A percentile compares a stretch with the other conserved stretches of the same genome.
These are phyloP conservation scores for Xerocomellus dryophilus DNA, from an alignment of 768 basidiomycete species.

Conservation along the genomic window DNA sequence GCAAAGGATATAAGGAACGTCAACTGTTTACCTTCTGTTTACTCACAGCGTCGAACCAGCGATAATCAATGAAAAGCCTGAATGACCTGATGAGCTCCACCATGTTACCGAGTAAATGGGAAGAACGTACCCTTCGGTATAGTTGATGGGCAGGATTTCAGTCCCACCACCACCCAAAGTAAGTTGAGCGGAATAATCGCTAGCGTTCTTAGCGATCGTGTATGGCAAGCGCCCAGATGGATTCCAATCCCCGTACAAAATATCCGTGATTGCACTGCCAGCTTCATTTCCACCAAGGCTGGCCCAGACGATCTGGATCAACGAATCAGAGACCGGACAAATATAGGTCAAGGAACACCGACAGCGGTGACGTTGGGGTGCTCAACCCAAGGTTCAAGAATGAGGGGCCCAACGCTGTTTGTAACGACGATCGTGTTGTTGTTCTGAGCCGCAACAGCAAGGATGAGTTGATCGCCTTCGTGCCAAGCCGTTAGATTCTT, in stretches of 20 bases:
- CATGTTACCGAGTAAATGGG: too few species aligned
- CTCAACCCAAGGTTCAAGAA: constrained; percentile 66
- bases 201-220: constrained; percentile 60
- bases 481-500: constrained; percentile 41
- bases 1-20: neutral
- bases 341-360: constrained; percentile 37
- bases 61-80: constrained; percentile 67
- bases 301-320: constrained; percentile 43
- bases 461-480: constrained; percentile 39
- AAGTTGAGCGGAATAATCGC: constrained; percentile 51
- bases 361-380: constrained; percentile 72
- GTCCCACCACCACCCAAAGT: constrained; percentile 22
- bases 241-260: constrained; percentile 74
- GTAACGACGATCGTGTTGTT: constrained; percentile 79
- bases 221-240: constrained; percentile 72
- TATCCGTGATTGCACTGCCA: constrained; percentile 72
- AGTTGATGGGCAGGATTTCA: constrained; percentile 50
- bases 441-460: constrained; percentile 60
- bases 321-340: constrained; percentile 10
- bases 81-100: neutral
- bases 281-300: constrained; percentile 71
- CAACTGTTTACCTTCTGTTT: neutral
- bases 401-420: constrained; percentile 73
- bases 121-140: constrained; percentile 47
- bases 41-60: constrained; percentile 65